phyloP scores from a whole-genome alignment of 371 early-diverging fungal species.

The Lichtheimia hyalospora region DNA sequence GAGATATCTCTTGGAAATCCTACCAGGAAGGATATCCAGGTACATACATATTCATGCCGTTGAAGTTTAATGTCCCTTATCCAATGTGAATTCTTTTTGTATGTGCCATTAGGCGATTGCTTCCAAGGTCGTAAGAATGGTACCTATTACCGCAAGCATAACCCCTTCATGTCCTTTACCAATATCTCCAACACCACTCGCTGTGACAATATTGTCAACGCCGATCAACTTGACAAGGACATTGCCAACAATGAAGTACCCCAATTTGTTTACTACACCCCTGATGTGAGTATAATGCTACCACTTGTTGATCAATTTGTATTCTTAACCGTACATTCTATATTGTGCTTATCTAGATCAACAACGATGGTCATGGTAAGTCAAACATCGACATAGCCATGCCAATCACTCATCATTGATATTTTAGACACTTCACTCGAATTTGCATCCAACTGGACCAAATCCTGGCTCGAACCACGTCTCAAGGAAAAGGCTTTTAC shows the following conservation, averaged over 20 bases:
- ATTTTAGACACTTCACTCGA: slow-evolving; percentile 39
- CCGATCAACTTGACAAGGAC: slow-evolving; percentile 49
- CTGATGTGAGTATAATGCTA: slow-evolving; percentile 16
- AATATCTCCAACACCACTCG: slow-evolving; percentile 45
- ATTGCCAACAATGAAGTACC: slow-evolving; percentile 40
- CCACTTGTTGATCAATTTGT: neutral
- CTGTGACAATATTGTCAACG: slow-evolving; percentile 53
- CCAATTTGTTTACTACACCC: slow-evolving; percentile 51
- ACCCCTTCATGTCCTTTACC: slow-evolving; percentile 60
- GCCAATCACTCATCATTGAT: neutral
- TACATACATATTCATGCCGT: neutral
- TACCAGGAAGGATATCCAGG: slow-evolving; percentile 56
- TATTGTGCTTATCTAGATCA: slow-evolving; percentile 10
- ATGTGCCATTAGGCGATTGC: too few relatives aligned
- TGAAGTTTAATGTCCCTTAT: too few relatives aligned
- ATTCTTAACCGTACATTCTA: neutral
- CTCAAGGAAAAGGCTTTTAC: slow-evolving; percentile 37
- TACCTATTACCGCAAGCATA: slow-evolving; percentile 56
- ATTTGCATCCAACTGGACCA: slow-evolving; percentile 49
- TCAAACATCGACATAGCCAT: neutral
- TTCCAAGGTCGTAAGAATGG: neutral
- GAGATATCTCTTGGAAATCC: slow-evolving; percentile 58
- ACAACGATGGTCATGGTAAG: slow-evolving; percentile 48
- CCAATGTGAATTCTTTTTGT: too few relatives aligned
- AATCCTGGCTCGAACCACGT: slow-evolving; percentile 49